phyloP scores from a whole-genome alignment of 2,329 filamentous ascomycete species.

The Myriangium duriaei region DNA sequence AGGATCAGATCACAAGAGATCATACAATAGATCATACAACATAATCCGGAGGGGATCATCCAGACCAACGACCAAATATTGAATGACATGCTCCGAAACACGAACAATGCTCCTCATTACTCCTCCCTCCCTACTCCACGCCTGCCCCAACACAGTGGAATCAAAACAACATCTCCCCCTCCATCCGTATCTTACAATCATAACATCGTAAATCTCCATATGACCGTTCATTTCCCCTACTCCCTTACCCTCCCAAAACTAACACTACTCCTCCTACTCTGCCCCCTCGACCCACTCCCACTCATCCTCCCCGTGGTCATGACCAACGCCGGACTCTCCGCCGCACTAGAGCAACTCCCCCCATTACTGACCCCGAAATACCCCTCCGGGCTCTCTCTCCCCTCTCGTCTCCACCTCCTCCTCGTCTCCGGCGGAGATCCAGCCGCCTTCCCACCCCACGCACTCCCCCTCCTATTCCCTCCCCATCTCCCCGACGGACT shows the following conservation, averaged over 20 bases:
- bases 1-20: too few relatives aligned
- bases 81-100: too few relatives aligned
- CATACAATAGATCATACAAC: too few relatives aligned
- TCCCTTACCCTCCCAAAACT: conserved; percentile 7
- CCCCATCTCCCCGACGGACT: conserved; percentile 19
- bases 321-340: neutral
- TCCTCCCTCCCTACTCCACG: too few relatives aligned
- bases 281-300: neutral
- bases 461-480: conserved; percentile 18
- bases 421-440: conserved; percentile 13
- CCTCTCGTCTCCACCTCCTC: conserved; percentile 10
- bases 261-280: conserved; percentile 4
- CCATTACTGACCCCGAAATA: conserved; percentile 13
- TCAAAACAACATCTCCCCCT: too few relatives aligned
- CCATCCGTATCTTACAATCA: too few relatives aligned
- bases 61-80: too few relatives aligned
- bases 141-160: too few relatives aligned
- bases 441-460: conserved; percentile 24
- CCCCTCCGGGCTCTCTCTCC: conserved; percentile 17
- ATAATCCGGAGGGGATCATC: too few relatives aligned
- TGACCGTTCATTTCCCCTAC: neutral
- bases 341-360: neutral
- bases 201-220: too few relatives aligned
- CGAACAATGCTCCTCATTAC: too few relatives aligned
- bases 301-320: conserved; percentile 1